Evolutionary conservation across 116 monocot genomes (phyloP).

Genomic region (Papilionanthe hybrid): DNA sequence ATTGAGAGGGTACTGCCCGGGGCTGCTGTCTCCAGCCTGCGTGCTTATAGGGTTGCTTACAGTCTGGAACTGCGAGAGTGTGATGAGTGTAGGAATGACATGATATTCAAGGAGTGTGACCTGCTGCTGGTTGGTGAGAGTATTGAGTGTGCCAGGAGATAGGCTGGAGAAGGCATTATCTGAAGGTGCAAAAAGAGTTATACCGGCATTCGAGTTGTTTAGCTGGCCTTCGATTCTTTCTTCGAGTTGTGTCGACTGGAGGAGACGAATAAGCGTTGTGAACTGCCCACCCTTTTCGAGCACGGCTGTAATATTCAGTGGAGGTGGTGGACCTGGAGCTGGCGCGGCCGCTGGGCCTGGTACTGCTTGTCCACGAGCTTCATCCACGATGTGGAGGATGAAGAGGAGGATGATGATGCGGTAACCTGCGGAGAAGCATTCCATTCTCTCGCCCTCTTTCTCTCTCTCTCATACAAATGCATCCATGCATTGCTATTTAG

Average conservation of each 20-base stretch:
- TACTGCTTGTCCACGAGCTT: conserved; percentile 1
- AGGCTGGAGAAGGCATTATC: conserved; percentile 67
- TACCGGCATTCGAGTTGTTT: conserved; percentile 32
- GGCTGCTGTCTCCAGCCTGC: conserved; percentile 26
- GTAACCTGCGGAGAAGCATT: conserved; percentile 1
- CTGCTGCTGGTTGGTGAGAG: conserved; percentile 35
- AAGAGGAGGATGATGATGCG: conserved; percentile 14
- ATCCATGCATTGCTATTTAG: background rate
- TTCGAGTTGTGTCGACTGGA: conserved; percentile 30
- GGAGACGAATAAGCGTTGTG: conserved; percentile 38
- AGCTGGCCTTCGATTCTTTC: conserved; percentile 34
- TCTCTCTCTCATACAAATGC: background rate
- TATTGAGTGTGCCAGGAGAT: conserved; percentile 39
- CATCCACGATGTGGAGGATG: background rate
- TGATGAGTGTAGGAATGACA: conserved; percentile 40
- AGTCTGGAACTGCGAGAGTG: conserved; percentile 28
- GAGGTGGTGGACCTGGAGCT: conserved; percentile 28
- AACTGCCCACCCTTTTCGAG: conserved; percentile 70
- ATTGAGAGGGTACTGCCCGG: conserved; percentile 33
- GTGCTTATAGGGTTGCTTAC: conserved; percentile 58
- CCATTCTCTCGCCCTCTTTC: conserved; percentile 1
- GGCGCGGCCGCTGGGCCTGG: conserved; percentile 40
- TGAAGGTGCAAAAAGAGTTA: conserved; percentile 77
- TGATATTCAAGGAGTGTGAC: conserved; percentile 37
- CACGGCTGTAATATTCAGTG: conserved; percentile 48